A percentile compares a stretch with the other conserved stretches of the same genome.
Evolutionary conservation across 768 basidiomycete species (phyloP).

Genomic region (Auriscalpium vulgare): DNA sequence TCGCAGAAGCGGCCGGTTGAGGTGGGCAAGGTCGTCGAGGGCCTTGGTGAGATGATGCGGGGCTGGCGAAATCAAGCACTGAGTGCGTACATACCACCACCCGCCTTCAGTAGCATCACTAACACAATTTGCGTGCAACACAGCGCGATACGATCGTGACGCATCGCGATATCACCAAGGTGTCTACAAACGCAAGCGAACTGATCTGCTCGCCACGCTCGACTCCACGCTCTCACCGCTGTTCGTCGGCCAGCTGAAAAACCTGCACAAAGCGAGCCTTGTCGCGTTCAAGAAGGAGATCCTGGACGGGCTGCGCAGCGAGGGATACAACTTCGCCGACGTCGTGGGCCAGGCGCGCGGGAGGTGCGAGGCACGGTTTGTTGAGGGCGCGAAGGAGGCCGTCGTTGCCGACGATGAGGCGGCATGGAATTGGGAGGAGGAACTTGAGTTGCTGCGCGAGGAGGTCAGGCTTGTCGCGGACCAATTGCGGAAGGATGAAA

Average conservation of each 20-base stretch:
- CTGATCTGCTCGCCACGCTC: constrained; percentile 67
- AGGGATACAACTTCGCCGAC: constrained; percentile 83
- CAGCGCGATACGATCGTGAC: constrained; percentile 87
- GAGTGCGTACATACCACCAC: constrained; percentile 35
- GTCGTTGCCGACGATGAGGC: constrained; percentile 43
- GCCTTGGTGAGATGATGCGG: constrained; percentile 77
- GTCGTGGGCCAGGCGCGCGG: constrained; percentile 60
- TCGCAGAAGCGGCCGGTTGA: constrained; percentile 81
- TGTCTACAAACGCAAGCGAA: constrained; percentile 88
- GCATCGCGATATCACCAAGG: constrained; percentile 96
- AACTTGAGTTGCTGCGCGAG: constrained; percentile 62
- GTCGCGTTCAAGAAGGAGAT: constrained; percentile 74
- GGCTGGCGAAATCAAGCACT: constrained; percentile 72
- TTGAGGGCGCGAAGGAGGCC: constrained; percentile 62
- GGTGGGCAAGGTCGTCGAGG: constrained; percentile 77
- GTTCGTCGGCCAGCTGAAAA: constrained; percentile 94
- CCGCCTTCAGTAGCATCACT: background rate
- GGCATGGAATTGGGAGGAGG: constrained; percentile 89
- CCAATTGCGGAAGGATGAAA: constrained; percentile 90
- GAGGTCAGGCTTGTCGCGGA: constrained; percentile 80
- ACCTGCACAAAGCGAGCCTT: constrained; percentile 80
- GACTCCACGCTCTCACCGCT: constrained; percentile 76
- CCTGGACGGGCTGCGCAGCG: constrained; percentile 62
- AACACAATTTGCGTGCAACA: background rate
- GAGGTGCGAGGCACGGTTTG: constrained; percentile 59